Conservation (phyloP, 257 asterid genomes). For the Petrea volubilis region DNA sequence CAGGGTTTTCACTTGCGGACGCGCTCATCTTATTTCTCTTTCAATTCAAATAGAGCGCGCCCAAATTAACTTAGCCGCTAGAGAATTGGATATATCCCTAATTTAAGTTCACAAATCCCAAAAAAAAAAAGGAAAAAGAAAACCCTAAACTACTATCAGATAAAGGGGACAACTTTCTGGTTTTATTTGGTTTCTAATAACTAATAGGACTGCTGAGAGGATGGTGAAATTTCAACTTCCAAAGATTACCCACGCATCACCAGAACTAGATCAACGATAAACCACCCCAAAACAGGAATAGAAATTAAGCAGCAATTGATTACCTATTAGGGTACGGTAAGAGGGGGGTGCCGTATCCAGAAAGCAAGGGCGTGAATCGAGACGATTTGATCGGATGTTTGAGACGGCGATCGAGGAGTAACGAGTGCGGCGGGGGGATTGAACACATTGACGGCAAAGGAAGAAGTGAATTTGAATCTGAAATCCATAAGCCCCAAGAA, state of each 20-base stretch:
- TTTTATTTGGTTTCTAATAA: neutral
- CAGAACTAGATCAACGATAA: neutral
- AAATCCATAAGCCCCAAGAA: constrained; percentile 49
- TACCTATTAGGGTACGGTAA: constrained; percentile 43
- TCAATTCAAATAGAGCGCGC: neutral
- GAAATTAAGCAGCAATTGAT: neutral
- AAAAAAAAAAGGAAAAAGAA: neutral
- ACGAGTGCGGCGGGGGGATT: constrained; percentile 4
- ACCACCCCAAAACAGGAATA: too few relatives aligned
- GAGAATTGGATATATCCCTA: neutral
- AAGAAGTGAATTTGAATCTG: constrained; percentile 26
- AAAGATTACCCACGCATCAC: neutral
- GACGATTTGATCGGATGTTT: constrained; percentile 24
- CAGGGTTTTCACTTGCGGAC: constrained; percentile 32
- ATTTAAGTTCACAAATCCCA: neutral
- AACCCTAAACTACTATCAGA: neutral
- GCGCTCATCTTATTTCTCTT: constrained; percentile 36
- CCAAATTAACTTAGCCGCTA: constrained; percentile 1
- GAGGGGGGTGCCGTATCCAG: constrained; percentile 45
- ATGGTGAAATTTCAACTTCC: neutral
- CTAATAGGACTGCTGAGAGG: neutral
- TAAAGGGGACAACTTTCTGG: neutral
- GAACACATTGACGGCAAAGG: constrained; percentile 13
- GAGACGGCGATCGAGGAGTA: constrained; percentile 27
- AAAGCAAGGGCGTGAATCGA: constrained; percentile 32